Evolutionary conservation across 2,329 filamentous ascomycete genomes (phyloP).

Genomic region (Colletotrichum coccodes): DNA sequence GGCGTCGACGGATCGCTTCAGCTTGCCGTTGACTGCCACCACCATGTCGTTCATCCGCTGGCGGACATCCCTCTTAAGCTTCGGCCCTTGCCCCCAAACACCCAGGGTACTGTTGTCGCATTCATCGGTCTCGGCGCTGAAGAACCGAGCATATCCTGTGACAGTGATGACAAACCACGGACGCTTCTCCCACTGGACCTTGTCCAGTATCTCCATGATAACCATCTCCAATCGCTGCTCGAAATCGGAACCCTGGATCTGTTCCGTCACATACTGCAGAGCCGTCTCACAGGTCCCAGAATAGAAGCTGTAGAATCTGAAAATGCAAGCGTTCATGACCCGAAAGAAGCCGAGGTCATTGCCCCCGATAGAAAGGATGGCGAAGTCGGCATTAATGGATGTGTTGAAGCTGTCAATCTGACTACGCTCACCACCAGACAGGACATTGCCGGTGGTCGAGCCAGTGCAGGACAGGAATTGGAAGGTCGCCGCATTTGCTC

Average conservation of each 20-base stretch:
- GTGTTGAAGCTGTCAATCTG: slow-evolving; percentile 55
- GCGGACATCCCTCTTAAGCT: slow-evolving; percentile 50
- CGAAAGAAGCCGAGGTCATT: slow-evolving; percentile 62
- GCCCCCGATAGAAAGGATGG: slow-evolving; percentile 57
- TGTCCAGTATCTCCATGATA: slow-evolving; percentile 55
- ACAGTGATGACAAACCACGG: slow-evolving; percentile 54
- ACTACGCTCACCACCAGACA: slow-evolving; percentile 46
- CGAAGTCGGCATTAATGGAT: slow-evolving; percentile 51
- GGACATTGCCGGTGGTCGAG: slow-evolving; percentile 51
- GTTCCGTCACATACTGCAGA: slow-evolving; percentile 45
- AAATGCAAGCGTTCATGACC: slow-evolving; percentile 61
- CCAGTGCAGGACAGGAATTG: slow-evolving; percentile 60
- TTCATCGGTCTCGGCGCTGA: slow-evolving; percentile 53
- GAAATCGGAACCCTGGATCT: slow-evolving; percentile 48
- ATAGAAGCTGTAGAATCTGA: slow-evolving; percentile 60
- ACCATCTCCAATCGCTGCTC: slow-evolving; percentile 50
- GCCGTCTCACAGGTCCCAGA: slow-evolving; percentile 56
- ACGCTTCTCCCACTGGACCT: slow-evolving; percentile 54
- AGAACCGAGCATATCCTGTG: slow-evolving; percentile 60
- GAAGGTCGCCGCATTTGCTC: slow-evolving; percentile 43
- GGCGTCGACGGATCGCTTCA: slow-evolving; percentile 45
- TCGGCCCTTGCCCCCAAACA: slow-evolving; percentile 56
- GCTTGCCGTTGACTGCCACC: slow-evolving; percentile 51
- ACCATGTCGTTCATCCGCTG: slow-evolving; percentile 57
- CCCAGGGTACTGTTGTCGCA: slow-evolving; percentile 57